phyloP scores from a whole-genome alignment of 352 stramenopile genomes.

The Globisporangium nunn region DNA sequence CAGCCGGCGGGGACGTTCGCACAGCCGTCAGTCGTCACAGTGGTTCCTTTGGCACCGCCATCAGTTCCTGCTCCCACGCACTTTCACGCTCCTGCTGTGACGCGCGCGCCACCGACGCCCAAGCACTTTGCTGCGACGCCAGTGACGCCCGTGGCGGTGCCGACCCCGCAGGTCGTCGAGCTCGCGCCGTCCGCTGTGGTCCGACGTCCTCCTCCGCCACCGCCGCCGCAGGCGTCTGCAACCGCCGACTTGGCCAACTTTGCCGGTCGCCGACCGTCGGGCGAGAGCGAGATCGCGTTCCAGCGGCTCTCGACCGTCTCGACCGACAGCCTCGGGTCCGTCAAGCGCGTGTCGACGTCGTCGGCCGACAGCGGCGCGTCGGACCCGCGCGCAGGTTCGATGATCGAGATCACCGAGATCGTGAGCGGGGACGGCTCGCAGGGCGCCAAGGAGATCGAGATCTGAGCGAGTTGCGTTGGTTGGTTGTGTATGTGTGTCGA shows the following conservation, averaged over 20 bases:
- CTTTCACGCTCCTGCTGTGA: no score
- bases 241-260: conserved; percentile 4
- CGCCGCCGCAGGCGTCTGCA: conserved; percentile 5
- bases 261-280: conserved; percentile 7
- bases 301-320: conserved; percentile 14
- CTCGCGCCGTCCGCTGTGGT: neutral
- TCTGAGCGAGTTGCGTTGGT: conserved; percentile 2
- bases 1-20: no score
- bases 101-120: neutral
- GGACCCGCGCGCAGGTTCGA: conserved; percentile 13
- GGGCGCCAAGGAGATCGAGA: conserved; percentile 16
- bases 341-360: conserved; percentile 16
- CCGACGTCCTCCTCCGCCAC: conserved; percentile 6
- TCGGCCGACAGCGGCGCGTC: conserved; percentile 13
- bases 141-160: conserved; percentile 2
- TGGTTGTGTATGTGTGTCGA: neutral
- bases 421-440: conserved; percentile 8
- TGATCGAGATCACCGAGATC: conserved; percentile 18
- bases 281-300: conserved; percentile 11
- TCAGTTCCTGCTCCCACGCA: neutral
- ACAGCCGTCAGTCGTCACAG: no score
- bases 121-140: conserved; percentile 2
- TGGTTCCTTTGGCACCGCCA: no score
- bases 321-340: conserved; percentile 11
- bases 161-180: neutral